A percentile compares a stretch with the other conserved stretches of the same genome.
Evolutionary conservation across 192 early-diverging fungal species (phyloP).

Genomic region (Coemansia sp.): DNA sequence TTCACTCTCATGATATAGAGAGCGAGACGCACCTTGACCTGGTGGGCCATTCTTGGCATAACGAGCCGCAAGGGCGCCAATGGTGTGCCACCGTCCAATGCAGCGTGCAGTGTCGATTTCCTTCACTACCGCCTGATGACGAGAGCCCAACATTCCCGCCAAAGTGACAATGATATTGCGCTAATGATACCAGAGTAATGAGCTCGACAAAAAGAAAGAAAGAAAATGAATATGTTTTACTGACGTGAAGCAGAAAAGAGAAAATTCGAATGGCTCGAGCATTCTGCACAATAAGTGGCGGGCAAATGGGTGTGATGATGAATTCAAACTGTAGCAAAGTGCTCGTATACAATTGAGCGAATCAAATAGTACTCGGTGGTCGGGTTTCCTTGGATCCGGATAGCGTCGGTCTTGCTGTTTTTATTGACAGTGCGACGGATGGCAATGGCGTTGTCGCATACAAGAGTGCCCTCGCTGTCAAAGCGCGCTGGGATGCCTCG

Average conservation of each 20-base stretch:
- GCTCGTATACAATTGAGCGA: constrained; percentile 54
- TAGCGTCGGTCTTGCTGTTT: constrained; percentile 18
- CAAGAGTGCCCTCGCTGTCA: constrained; percentile 77
- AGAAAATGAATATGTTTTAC: not conserved
- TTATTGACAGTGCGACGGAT: constrained; percentile 41
- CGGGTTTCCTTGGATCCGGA: constrained; percentile 51
- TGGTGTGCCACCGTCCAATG: constrained; percentile 44
- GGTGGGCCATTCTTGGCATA: constrained; percentile 28
- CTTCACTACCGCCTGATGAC: constrained; percentile 42
- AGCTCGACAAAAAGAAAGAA: not conserved
- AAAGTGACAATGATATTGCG: not conserved
- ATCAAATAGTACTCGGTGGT: constrained; percentile 56
- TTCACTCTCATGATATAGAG: not conserved
- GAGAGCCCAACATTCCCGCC: constrained; percentile 35
- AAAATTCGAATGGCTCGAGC: not conserved
- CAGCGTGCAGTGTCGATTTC: constrained; percentile 58
- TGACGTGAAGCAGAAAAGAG: not conserved
- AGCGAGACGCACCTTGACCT: constrained; percentile 34
- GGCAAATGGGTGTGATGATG: too few relatives aligned
- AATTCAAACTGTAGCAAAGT: constrained; percentile 28
- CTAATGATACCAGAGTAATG: not conserved
- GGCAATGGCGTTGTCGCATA: constrained; percentile 78
- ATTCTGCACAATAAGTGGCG: too few relatives aligned
- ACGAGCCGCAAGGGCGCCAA: constrained; percentile 31
- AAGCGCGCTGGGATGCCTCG: constrained; percentile 83